Conservation (phyloP, 371 early-diverging fungal species). For the Syncephalastrum racemosum region DNA sequence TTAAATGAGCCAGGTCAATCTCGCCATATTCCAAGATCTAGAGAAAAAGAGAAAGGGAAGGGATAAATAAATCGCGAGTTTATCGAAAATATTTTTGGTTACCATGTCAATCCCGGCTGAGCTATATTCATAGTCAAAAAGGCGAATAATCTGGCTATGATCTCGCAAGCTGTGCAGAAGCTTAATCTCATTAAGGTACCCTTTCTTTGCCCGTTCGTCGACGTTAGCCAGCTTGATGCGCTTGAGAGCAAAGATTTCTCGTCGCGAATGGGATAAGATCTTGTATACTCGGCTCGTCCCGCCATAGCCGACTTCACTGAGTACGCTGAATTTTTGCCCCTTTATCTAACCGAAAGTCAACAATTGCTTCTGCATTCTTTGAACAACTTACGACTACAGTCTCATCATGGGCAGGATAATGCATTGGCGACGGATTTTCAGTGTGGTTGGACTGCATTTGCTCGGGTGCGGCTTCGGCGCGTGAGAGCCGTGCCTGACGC, state of each 20-base stretch:
- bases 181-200: conserved; percentile 83
- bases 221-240: conserved; percentile 71
- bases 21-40: conserved; percentile 92
- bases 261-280: conserved; percentile 61
- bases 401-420: too few species aligned
- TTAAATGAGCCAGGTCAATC: conserved; percentile 79
- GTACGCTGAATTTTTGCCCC: conserved; percentile 25
- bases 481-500: too few species aligned
- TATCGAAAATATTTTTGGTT: neutral
- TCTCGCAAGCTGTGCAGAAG: conserved; percentile 65
- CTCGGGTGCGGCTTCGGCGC: too few species aligned
- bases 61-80: neutral
- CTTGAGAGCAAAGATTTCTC: conserved; percentile 82
- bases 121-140: conserved; percentile 77
- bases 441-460: too few species aligned
- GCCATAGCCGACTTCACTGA: conserved; percentile 81
- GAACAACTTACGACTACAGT: too few species aligned
- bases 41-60: neutral
- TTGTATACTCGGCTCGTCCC: conserved; percentile 90
- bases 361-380: too few species aligned
- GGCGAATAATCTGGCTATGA: conserved; percentile 69
- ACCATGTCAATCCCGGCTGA: conserved; percentile 16
- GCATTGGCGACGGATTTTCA: too few species aligned
- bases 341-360: too few species aligned
- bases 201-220: conserved; percentile 64